Evolutionary conservation across 805 yeast species (phyloP), one percentile per base, ranked within the genome.

Genomic region (Zygotorulaspora danielsina): DNA sequence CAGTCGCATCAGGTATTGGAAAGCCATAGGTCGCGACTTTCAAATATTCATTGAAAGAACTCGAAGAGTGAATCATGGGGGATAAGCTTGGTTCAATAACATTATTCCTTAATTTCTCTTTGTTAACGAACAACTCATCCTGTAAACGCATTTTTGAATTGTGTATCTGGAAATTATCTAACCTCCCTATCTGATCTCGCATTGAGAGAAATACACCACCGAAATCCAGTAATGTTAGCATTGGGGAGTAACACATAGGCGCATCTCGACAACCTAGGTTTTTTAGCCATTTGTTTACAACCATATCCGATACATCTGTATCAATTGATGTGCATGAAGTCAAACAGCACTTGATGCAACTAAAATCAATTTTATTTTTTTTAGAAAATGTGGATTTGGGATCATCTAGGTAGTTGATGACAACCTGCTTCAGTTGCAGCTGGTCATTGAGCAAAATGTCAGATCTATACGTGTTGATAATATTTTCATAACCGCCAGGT

Each of bases 171-270:
- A 56, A 61, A 26, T 61, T 61, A 5, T 56, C 60, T 21, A 59
- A 16, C 15, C 50, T 48, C 5, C 64, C 64, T 11, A 89, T 66
- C 87, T 96, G 90, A 60, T 93, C 99, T 49, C 95, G 72, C 73
- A 88, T 76, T 1, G 97, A 79, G 5, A 93, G 78, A 9, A 89
- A 88, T 77, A 90, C 85, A 2, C 99, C 99, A 22, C 98, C 98
- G 54, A 88, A 94, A 57, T 93, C 98, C 48, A 84, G 78, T 35
- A 93, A 66, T 0, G 96, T 84, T 31, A 93, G 68, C 69, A 93
- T 75, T 0, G 99, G 99, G 0, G 95, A 81, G 19, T 88, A 81
- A 4, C 87, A 84, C 37, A 78, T 76, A 25, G 82, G 73, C 0
- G 95, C 81, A 38, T 75, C 76, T 39, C 69, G 73, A 54, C 95